Base-by-base conservation (phyloP, 2,329 filamentous ascomycete species). In the Ascochyta pisi region DNA sequence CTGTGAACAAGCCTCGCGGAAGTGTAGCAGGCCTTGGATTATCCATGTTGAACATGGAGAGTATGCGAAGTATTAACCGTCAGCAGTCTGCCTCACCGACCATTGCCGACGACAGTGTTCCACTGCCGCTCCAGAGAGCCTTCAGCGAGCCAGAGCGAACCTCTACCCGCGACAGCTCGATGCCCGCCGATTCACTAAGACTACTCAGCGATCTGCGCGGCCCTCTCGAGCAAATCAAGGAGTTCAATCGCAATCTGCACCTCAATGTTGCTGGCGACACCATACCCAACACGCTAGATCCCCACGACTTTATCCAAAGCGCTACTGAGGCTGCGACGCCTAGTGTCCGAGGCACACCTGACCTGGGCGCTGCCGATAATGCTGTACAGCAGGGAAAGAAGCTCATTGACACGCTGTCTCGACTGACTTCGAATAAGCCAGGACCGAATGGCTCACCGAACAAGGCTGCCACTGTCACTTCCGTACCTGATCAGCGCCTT, bases 251-350 rank as follows among this genome's bases (percentile, higher is more conserved):
- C 42, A 65, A 68, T 31, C 63, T 74, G 38, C 68, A 73, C 23
- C 64, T 73, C 44, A 64, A 74, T 31, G 50, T 73, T 7, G 54
- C 62, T 10, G 70, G 71, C 35, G 73, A 75, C 45, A 75, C 73
- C 26, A 69, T 75, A 19, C 73, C 73, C 26, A 67, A 75, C 45
- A 74, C 73, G 6, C 70, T 69, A 42, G 69, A 75, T 35, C 68
- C 71, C 1, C 77, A 79, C 19, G 77, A 80, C 13, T 74, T 76
- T 38, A 59, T 75, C 41, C 73, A 73, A 56, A 82, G 78, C 60
- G 78, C 77, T 15, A 82, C 80, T 4, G 79, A 82, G 60, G 69
- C 79, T 27, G 78, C 78, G 6, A 82, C 80, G 15, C 79, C 80
- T 9, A 81, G 78, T 60, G 63, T 73, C 26, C 67, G 65, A 29